Percentiles rank a stretch among this genome's conserved stretches.
Evolutionary conservation across 108 stramenopile genomes (phyloP).

Genomic region (Cylindrotheca fusiformis): DNA sequence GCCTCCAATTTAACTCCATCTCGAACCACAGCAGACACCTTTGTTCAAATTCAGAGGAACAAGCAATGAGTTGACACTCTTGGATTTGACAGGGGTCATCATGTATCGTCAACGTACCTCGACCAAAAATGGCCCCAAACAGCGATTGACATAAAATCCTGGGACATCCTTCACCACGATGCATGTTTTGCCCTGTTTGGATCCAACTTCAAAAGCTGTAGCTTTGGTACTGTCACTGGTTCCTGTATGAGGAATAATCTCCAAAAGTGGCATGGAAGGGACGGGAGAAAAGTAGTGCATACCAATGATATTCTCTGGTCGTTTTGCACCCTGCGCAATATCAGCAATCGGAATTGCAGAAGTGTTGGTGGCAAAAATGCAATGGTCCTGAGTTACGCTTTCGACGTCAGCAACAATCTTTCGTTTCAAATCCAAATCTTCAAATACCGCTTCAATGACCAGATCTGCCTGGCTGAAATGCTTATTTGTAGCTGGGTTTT

Average conservation of each 20-base stretch:
- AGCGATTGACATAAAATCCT: conserved; percentile 99
- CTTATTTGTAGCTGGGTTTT: conserved; percentile 59
- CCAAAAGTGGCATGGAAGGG: conserved; percentile 97
- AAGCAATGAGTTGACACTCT: neutral
- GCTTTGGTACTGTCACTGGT: conserved; percentile 81
- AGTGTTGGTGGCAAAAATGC: conserved; percentile 98
- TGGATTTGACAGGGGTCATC: neutral
- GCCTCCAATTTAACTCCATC: conserved; percentile 86
- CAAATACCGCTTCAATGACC: conserved; percentile 99
- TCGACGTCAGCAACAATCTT: conserved; percentile 92
- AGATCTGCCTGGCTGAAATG: conserved; percentile 92
- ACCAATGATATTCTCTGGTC: conserved; percentile 94
- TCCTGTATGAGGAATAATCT: conserved; percentile 96
- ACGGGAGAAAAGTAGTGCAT: conserved; percentile 99
- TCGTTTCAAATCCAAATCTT: conserved; percentile 95
- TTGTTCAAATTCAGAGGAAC: neutral
- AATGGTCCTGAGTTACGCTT: conserved; percentile 86
- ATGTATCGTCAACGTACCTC: conserved; percentile 48
- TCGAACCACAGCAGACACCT: conserved; percentile 67
- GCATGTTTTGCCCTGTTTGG: conserved; percentile 98
- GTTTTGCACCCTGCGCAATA: conserved; percentile 90
- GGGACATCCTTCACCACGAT: conserved; percentile 99
- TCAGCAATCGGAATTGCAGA: conserved; percentile 96
- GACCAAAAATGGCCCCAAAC: conserved; percentile 95
- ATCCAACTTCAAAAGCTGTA: conserved; percentile 95